Percentiles rank a stretch among this genome's conserved stretches.
Conservation (phyloP, 305 asterid genomes). For the Galium porrigens region DNA sequence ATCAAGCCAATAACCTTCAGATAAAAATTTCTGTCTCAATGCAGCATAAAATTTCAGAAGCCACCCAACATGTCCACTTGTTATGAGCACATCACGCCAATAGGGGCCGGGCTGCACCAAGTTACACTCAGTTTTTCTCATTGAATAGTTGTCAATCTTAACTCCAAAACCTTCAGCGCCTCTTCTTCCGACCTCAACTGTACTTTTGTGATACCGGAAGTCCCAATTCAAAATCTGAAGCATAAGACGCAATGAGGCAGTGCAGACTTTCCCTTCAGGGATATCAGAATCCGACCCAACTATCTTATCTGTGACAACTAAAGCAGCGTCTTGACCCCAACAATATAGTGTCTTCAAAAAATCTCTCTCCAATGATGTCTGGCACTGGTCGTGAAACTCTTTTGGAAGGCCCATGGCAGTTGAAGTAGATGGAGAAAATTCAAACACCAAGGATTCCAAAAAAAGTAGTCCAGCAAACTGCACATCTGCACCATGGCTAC, state of each 20-base stretch:
- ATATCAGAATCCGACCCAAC: conserved; percentile 44
- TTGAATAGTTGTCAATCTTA: conserved; percentile 35
- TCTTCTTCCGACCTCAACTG: conserved; percentile 34
- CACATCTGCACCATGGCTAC: conserved; percentile 56
- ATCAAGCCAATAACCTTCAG: conserved; percentile 76
- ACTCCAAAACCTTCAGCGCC: conserved; percentile 43
- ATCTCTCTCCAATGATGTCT: conserved; percentile 60
- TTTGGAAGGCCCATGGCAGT: conserved; percentile 86
- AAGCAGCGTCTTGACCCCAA: conserved; percentile 87
- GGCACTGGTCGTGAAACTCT: conserved; percentile 81
- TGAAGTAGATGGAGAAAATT: conserved; percentile 79
- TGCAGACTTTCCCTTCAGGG: conserved; percentile 73
- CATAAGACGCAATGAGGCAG: conserved; percentile 60
- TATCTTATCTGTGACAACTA: conserved; percentile 47
- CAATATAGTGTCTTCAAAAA: conserved; percentile 64
- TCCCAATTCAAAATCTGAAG: conserved; percentile 92
- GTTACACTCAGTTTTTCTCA: conserved; percentile 49
- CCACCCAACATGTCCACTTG: conserved; percentile 87
- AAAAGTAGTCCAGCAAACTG: conserved; percentile 63
- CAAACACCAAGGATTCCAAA: conserved; percentile 86
- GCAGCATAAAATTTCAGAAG: conserved; percentile 66
- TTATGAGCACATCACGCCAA: conserved; percentile 69
- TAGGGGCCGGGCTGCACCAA: conserved; percentile 84
- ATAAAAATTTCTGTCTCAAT: conserved; percentile 69
- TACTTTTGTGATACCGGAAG: conserved; percentile 36